phyloP scores from a whole-genome alignment of 2,329 filamentous ascomycete genomes.

The Paecilomyces dactylethromorphus region DNA sequence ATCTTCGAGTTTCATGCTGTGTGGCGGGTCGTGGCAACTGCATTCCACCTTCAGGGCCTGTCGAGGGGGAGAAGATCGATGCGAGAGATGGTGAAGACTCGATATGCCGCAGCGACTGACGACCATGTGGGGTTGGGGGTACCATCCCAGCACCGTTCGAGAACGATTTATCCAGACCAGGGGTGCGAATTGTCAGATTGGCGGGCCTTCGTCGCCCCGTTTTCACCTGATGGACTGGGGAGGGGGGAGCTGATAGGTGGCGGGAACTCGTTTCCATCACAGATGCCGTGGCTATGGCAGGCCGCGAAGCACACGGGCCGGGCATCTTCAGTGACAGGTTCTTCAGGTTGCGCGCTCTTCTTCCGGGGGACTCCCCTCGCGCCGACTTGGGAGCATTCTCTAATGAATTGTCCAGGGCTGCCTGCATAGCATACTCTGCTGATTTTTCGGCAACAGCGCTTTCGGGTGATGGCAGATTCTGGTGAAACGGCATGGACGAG shows the following conservation, averaged over 20 bases:
- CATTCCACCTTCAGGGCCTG: constrained; percentile 46
- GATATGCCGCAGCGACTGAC: constrained; percentile 52
- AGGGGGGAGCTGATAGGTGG: constrained; percentile 47
- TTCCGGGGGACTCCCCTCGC: constrained; percentile 30
- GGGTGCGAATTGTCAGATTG: constrained; percentile 55
- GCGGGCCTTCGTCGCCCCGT: constrained; percentile 51
- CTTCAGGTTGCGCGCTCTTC: constrained; percentile 53
- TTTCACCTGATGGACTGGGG: constrained; percentile 51
- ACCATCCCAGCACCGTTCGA: constrained; percentile 45
- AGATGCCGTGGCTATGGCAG: constrained; percentile 44
- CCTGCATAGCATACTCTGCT: constrained; percentile 21
- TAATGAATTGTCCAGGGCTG: constrained; percentile 8
- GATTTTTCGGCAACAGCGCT: constrained; percentile 18
- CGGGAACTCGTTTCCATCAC: constrained; percentile 35
- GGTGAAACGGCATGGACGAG: constrained; percentile 57
- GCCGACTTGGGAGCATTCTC: constrained; percentile 26
- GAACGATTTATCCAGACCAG: constrained; percentile 44
- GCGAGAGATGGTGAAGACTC: constrained; percentile 57
- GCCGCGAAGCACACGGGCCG: constrained; percentile 36
- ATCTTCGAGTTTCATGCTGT: constrained; percentile 21
- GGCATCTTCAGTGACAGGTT: constrained; percentile 58
- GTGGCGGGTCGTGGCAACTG: constrained; percentile 38
- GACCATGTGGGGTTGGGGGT: constrained; percentile 51
- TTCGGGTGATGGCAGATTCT: constrained; percentile 27
- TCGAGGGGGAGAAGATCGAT: constrained; percentile 45